Percentiles rank a stretch among this genome's conserved stretches.
Conservation (phyloP, 1,284 basidiomycete genomes). For the Sanghuangporus baumii region DNA sequence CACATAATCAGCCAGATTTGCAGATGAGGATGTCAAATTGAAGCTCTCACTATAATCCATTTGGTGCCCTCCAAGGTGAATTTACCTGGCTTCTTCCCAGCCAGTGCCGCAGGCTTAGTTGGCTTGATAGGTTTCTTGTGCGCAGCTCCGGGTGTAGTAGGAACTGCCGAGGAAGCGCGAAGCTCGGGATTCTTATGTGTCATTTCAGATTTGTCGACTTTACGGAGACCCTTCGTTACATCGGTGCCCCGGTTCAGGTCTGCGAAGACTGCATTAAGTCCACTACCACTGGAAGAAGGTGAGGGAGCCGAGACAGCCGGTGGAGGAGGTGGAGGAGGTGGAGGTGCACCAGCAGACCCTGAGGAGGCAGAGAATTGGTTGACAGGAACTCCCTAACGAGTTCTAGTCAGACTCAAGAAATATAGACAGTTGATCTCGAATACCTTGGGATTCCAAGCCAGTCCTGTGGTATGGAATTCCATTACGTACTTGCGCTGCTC, state of each 20-base stretch:
- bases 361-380: conserved; percentile 44
- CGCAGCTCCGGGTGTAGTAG: conserved; percentile 37
- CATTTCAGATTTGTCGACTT: conserved; percentile 96
- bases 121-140: conserved; percentile 70
- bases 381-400: conserved; percentile 53
- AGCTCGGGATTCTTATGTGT: conserved; percentile 97
- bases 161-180: conserved; percentile 61
- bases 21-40: not conserved
- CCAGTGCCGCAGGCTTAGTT: conserved; percentile 73
- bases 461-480: conserved; percentile 84
- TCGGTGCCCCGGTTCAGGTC: conserved; percentile 88
- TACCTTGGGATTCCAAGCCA: conserved; percentile 87
- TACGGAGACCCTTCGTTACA: conserved; percentile 86
- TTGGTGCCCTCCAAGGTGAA: conserved; percentile 89
- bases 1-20: not conserved
- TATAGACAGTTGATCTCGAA: conserved; percentile 17
- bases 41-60: conserved; percentile 78
- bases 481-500: conserved; percentile 80
- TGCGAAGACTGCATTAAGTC: conserved; percentile 87
- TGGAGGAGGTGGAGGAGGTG: conserved; percentile 46
- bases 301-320: conserved; percentile 31
- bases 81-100: conserved; percentile 90
- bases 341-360: conserved; percentile 52
- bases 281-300: conserved; percentile 32
- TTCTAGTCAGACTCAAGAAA: not conserved